Evolutionary conservation across 2,329 filamentous ascomycete species (phyloP).

Genomic region (Neofusicoccum cordaticola): DNA sequence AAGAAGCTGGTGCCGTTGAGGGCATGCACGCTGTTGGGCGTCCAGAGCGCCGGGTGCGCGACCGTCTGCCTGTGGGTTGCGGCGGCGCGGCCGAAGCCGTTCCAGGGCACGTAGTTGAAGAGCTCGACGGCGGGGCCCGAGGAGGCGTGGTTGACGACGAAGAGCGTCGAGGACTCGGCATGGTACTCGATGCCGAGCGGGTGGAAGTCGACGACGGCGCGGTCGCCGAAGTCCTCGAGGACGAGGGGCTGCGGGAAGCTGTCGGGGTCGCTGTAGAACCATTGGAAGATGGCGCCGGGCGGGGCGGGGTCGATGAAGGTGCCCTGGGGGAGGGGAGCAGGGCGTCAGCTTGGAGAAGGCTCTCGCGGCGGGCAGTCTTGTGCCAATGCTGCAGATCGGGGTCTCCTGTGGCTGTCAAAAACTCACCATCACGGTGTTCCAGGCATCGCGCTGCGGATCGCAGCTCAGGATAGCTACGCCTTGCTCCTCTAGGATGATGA

Average conservation of each 20-base stretch:
- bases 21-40: conserved; percentile 41
- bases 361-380: too few relatives aligned
- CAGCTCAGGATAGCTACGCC: conserved; percentile 44
- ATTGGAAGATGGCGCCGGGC: conserved; percentile 37
- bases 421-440: conserved; percentile 47
- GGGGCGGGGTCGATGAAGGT: conserved; percentile 26
- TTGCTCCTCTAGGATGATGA: conserved; percentile 34
- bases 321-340: conserved; percentile 23
- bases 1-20: conserved; percentile 30
- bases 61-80: conserved; percentile 32
- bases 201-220: conserved; percentile 35
- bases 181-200: conserved; percentile 43
- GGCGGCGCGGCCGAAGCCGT: conserved; percentile 13
- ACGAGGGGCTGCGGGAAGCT: conserved; percentile 27
- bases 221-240: conserved; percentile 25
- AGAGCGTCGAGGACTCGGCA: conserved; percentile 32
- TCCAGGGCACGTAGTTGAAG: conserved; percentile 27
- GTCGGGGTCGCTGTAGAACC: conserved; percentile 33
- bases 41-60: conserved; percentile 30
- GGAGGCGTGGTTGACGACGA: conserved; percentile 40
- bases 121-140: conserved; percentile 33
- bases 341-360: not conserved
- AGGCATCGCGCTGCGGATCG: conserved; percentile 41
- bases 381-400: too few relatives aligned
- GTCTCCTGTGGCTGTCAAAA: too few relatives aligned